These are phyloP conservation scores for Tulasnella sp. DNA, from an alignment of 768 basidiomycete genomes.

Conservation along the genomic window DNA sequence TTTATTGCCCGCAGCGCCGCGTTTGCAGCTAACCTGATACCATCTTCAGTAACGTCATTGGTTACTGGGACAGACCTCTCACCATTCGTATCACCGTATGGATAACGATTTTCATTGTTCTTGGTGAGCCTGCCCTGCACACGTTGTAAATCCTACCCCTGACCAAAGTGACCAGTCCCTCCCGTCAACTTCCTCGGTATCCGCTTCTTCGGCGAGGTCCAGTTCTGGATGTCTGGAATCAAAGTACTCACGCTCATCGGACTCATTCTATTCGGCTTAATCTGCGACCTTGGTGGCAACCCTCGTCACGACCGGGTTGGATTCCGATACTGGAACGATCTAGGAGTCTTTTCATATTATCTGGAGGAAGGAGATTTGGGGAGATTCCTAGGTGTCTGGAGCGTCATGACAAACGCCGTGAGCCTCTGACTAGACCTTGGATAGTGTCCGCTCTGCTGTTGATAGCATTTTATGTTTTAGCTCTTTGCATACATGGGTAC, in stretches of 20 bases:
- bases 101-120: conserved; percentile 58
- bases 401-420: conserved; percentile 38
- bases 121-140: conserved; percentile 41
- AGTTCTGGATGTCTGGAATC: conserved; percentile 57
- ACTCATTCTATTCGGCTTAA: conserved; percentile 42
- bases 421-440: background rate
- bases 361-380: conserved; percentile 39
- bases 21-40: background rate
- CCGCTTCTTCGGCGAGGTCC: conserved; percentile 65
- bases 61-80: conserved; percentile 44
- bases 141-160: background rate
- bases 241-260: conserved; percentile 49
- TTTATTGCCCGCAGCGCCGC: background rate
- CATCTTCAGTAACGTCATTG: conserved; percentile 44
- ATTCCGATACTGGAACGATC: conserved; percentile 46
- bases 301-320: conserved; percentile 37
- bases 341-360: conserved; percentile 31
- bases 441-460: background rate
- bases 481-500: conserved; percentile 72
- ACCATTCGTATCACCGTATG: conserved; percentile 47
- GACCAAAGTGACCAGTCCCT: conserved; percentile 41
- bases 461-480: conserved; percentile 49
- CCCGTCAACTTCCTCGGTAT: conserved; percentile 58
- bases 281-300: conserved; percentile 59
- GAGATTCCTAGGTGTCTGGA: conserved; percentile 68